Evolutionary conservation across 441 rosid species (phyloP).

Genomic region (Aquilaria agallochum): DNA sequence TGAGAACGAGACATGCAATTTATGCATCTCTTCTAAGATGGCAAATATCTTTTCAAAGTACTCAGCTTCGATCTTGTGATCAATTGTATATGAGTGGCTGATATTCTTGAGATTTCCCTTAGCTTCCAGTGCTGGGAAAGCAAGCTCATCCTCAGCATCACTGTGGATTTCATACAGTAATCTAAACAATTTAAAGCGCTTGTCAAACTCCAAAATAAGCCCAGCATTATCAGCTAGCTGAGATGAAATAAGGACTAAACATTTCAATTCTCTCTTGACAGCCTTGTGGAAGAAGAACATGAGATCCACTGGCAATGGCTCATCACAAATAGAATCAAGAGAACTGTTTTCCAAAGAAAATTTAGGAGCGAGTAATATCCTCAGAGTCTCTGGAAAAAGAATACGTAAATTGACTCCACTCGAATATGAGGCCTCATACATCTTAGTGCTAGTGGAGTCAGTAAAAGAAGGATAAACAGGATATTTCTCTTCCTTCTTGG

Average conservation of each 20-base stretch:
- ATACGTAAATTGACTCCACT: slow-evolving; percentile 45
- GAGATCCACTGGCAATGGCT: slow-evolving; percentile 63
- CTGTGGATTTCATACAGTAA: slow-evolving; percentile 61
- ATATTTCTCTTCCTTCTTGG: slow-evolving; percentile 25
- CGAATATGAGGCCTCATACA: slow-evolving; percentile 37
- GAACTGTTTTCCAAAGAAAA: slow-evolving; percentile 34
- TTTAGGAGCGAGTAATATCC: slow-evolving; percentile 22
- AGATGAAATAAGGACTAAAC: slow-evolving; percentile 59
- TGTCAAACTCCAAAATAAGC: slow-evolving; percentile 54
- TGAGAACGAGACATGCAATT: slow-evolving; percentile 34
- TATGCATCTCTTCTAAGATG: slow-evolving; percentile 60
- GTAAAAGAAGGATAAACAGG: slow-evolving; percentile 18
- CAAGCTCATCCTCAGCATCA: slow-evolving; percentile 78
- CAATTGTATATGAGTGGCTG: slow-evolving; percentile 62
- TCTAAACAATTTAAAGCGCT: slow-evolving; percentile 51
- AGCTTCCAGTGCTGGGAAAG: slow-evolving; percentile 84
- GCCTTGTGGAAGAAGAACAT: slow-evolving; percentile 90
- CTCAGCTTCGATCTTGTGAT: slow-evolving; percentile 61
- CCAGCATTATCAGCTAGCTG: slow-evolving; percentile 44
- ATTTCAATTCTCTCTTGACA: slow-evolving; percentile 66
- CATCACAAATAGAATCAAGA: slow-evolving; percentile 22
- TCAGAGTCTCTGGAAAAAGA: slow-evolving; percentile 32
- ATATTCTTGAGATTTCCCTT: slow-evolving; percentile 60
- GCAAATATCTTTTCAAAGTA: slow-evolving; percentile 48
- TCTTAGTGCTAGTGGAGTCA: slow-evolving; percentile 20